A percentile compares a stretch with the other conserved stretches of the same genome.
These are phyloP conservation scores for Aspergillus ruber DNA, from an alignment of 2,329 filamentous ascomycete species.

Conservation along the genomic window DNA sequence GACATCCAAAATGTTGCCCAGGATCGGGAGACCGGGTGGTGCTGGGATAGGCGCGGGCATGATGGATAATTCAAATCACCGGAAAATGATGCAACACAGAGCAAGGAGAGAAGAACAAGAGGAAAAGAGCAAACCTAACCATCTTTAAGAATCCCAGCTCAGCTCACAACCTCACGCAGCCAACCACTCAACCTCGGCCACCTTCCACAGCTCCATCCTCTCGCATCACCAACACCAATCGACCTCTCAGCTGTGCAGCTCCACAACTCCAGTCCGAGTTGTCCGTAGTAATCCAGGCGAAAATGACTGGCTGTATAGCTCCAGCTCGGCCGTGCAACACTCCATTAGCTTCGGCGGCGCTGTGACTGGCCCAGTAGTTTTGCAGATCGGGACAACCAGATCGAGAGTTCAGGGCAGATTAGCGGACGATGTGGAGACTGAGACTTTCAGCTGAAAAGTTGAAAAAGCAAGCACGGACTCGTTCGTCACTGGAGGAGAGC, in stretches of 20 bases:
- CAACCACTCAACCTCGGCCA: no score
- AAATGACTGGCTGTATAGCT: no score
- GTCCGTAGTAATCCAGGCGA: no score
- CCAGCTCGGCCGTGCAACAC: not conserved
- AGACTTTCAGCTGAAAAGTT: not conserved
- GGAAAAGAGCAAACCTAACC: not conserved
- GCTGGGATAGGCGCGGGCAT: conserved; percentile 47
- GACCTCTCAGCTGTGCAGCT: not conserved
- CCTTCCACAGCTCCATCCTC: no score
- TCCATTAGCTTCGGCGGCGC: not conserved
- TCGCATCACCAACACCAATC: no score
- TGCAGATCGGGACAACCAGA: not conserved
- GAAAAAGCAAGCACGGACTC: not conserved
- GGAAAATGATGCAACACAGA: not conserved
- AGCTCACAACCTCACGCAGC: no score
- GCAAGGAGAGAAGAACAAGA: not conserved
- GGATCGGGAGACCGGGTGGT: conserved; percentile 45
- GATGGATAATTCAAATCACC: conserved; percentile 2
- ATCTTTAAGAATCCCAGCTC: no score
- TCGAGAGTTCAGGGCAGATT: not conserved
- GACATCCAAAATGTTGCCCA: conserved; percentile 49
- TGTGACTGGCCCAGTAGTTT: not conserved
- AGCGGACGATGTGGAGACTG: not conserved
- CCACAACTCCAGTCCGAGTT: not conserved
- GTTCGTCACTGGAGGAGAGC: no score